phyloP scores from a whole-genome alignment of 805 yeast species.

The Barnettozyma wickerhamii region DNA sequence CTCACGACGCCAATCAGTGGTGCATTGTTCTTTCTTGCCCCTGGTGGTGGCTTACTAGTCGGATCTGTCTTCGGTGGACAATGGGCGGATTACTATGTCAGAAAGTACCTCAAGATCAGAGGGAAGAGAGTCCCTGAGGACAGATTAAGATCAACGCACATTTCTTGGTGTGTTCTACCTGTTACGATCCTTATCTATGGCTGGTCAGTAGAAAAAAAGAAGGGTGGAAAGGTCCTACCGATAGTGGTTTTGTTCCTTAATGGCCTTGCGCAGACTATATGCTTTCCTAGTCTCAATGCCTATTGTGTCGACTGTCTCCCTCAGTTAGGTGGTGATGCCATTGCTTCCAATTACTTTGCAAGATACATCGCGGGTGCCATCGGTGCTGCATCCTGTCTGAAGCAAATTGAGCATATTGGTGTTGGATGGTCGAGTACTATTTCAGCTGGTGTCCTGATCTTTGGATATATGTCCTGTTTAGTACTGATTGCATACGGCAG shows the following conservation, averaged over 20 bases:
- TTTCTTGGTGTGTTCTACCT: conserved; percentile 41
- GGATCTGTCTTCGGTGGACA: conserved; percentile 50
- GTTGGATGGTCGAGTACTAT: conserved; percentile 54
- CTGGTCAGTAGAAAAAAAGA: conserved; percentile 44
- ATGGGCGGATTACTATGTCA: conserved; percentile 46
- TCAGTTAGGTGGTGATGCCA: conserved; percentile 47
- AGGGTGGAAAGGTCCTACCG: conserved; percentile 53
- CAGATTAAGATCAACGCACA: conserved; percentile 36
- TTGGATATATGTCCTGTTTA: neutral
- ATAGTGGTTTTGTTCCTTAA: conserved; percentile 41
- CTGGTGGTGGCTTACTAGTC: conserved; percentile 45
- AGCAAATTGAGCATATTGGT: conserved; percentile 44
- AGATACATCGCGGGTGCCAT: conserved; percentile 48
- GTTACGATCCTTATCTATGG: conserved; percentile 44
- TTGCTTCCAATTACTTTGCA: conserved; percentile 47
- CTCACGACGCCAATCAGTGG: conserved; percentile 45
- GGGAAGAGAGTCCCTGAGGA: conserved; percentile 47
- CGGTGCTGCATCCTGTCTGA: conserved; percentile 44
- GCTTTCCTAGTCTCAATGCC: conserved; percentile 50
- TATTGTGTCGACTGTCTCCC: conserved; percentile 58
- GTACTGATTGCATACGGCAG: neutral
- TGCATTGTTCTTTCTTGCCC: conserved; percentile 50
- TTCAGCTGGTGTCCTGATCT: conserved; percentile 30
- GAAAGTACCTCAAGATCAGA: conserved; percentile 36
- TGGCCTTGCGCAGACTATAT: conserved; percentile 46